These are phyloP conservation scores for Xylona heveae DNA, from an alignment of 495 filamentous ascomycete genomes.

Conservation along the genomic window DNA sequence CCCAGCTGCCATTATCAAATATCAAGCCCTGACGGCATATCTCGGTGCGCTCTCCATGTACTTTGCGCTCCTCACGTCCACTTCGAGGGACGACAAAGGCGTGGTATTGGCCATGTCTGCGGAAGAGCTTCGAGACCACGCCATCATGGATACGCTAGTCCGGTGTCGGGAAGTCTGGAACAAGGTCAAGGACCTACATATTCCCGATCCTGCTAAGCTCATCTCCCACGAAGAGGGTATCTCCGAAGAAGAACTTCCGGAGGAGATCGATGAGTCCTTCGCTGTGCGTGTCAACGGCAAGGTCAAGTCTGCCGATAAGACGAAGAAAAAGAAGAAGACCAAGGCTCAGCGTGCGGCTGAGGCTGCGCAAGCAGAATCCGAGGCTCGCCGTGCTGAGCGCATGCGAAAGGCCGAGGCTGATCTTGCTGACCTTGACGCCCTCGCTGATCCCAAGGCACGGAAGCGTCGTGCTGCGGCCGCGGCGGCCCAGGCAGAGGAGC, in stretches of 20 bases:
- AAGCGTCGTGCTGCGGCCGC: conserved; percentile 15
- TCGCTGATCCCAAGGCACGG: conserved; percentile 13
- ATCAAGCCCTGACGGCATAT: conserved; percentile 60
- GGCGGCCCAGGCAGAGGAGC: conserved; percentile 8
- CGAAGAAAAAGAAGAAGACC: conserved; percentile 11
- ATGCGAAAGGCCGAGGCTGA: conserved; percentile 39
- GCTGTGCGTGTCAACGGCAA: neutral
- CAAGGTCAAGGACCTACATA: conserved; percentile 39
- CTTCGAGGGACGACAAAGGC: conserved; percentile 28
- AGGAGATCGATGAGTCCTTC: conserved; percentile 1
- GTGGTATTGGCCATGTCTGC: conserved; percentile 35
- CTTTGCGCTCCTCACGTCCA: conserved; percentile 70
- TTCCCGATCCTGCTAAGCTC: conserved; percentile 9
- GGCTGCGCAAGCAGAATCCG: conserved; percentile 27
- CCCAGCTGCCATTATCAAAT: conserved; percentile 42
- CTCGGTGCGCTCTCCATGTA: conserved; percentile 77
- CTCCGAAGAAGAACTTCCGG: conserved; percentile 6
- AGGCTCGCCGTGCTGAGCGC: conserved; percentile 31
- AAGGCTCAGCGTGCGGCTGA: conserved; percentile 28
- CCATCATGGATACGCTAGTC: conserved; percentile 68
- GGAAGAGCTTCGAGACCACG: conserved; percentile 60
- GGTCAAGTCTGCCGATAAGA: conserved; percentile 2
- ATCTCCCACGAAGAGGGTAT: conserved; percentile 15
- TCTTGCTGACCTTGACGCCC: conserved; percentile 40
- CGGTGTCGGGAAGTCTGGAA: conserved; percentile 65